Evolutionary conservation across 2,329 filamentous ascomycete genomes (phyloP), one percentile per base, ranked within the genome.

Genomic region (Fusarium sp.): DNA sequence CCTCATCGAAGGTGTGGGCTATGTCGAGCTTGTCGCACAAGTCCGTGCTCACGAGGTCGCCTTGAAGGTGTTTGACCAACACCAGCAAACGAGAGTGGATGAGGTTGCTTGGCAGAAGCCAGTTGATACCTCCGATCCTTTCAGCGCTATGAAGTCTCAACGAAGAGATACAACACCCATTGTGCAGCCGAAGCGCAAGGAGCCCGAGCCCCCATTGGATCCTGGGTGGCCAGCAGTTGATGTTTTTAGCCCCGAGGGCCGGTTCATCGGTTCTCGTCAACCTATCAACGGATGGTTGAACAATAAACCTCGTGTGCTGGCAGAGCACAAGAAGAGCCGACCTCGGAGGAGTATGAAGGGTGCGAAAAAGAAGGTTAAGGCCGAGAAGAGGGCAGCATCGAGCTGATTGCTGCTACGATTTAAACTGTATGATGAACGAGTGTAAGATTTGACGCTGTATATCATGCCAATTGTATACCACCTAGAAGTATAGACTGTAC

Each of bases 1-100:
- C 26, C 82, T 99, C 15, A 89, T 99, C 50, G 95, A 98, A 77
- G 94, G 96, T 3, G 91, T 94, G 28, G 96, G 96, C 9, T 99
- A 97, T 92, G 86, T 99, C 4, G 96, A 99, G 79, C 79, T 99
- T 40, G 90, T 89, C 1, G 90, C 90, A 4, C 95, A 99, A 80
- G 88, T 97, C 11, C 88, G 95, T 51, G 87, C 84, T 16, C 86
- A 80, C 74, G 82, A 85, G 60, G 45, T 75, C 26, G 66, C 77
- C 36, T 49, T 62, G 9, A 67, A 58, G 12, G 23, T 37, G 31
- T 30, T 68, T 26, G 31, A 58, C 33, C 59, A 49, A 26, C 45
- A 47, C 8, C 61, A 38, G 33, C 55, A 54, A 13, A 13, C 41
- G 8, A 42, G 38, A 34, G 13, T 44, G 18, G 52, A 45, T 18